Percentiles rank a stretch among this genome's conserved stretches.
Conservation (phyloP, 768 basidiomycete species). For the Russula sp. region DNA sequence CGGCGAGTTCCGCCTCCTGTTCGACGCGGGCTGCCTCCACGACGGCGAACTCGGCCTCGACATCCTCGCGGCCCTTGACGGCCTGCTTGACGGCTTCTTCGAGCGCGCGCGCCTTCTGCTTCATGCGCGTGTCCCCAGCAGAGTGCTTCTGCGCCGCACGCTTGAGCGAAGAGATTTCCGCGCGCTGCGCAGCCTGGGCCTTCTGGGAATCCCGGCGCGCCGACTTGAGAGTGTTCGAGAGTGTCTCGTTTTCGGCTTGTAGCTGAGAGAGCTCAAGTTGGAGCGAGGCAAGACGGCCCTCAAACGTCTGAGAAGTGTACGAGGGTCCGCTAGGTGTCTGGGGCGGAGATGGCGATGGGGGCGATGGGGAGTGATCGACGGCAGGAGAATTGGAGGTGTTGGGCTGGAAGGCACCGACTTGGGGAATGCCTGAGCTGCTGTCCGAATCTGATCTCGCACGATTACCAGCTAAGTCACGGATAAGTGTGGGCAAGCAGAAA, state of each 20-base stretch:
- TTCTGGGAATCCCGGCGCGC: constrained; percentile 79
- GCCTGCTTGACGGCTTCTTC: constrained; percentile 86
- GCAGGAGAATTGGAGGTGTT: background rate
- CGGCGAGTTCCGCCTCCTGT: constrained; percentile 15
- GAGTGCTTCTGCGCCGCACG: constrained; percentile 76
- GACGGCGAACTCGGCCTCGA: constrained; percentile 37
- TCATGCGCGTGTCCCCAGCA: constrained; percentile 68
- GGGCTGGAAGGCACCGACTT: constrained; percentile 9
- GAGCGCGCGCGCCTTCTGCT: constrained; percentile 80
- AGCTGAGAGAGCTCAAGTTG: constrained; percentile 60
- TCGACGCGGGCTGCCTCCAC: constrained; percentile 34
- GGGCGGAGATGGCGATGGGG: constrained; percentile 22
- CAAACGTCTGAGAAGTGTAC: constrained; percentile 43
- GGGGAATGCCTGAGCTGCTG: background rate
- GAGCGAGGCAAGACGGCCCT: constrained; percentile 62
- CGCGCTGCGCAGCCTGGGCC: constrained; percentile 69
- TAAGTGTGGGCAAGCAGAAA: background rate
- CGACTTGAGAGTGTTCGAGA: constrained; percentile 66
- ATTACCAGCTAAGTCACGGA: background rate
- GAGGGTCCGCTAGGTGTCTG: constrained; percentile 24
- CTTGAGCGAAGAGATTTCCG: constrained; percentile 81
- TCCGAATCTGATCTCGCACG: constrained; percentile 8
- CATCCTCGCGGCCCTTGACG: constrained; percentile 39
- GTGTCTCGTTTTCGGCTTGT: constrained; percentile 58
- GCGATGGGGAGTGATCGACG: constrained; percentile 20